phyloP scores from a whole-genome alignment of 768 basidiomycete species.

The Agaricus blazei region DNA sequence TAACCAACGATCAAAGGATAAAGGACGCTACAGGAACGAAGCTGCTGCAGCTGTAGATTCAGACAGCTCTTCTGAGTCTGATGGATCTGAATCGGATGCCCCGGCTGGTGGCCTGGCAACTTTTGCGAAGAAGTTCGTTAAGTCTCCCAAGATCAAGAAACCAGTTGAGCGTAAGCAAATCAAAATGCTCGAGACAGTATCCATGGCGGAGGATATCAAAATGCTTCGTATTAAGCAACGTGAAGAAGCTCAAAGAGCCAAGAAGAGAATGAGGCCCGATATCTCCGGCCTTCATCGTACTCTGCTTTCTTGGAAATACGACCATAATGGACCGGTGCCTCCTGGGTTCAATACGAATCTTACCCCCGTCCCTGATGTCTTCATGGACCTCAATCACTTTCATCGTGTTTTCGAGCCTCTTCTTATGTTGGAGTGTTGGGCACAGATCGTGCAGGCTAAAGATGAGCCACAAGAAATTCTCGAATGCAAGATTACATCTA shows the following conservation, averaged over 20 bases:
- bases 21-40: slow-evolving; percentile 23
- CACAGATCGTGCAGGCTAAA: slow-evolving; percentile 76
- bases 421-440: slow-evolving; percentile 86
- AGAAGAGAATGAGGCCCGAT: slow-evolving; percentile 77
- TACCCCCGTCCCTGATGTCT: slow-evolving; percentile 56
- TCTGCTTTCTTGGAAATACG: slow-evolving; percentile 85
- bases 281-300: slow-evolving; percentile 70
- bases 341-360: slow-evolving; percentile 41
- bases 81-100: slow-evolving; percentile 46
- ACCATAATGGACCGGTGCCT: slow-evolving; percentile 57
- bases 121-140: slow-evolving; percentile 50
- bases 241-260: slow-evolving; percentile 57
- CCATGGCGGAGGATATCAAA: slow-evolving; percentile 37
- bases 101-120: slow-evolving; percentile 43
- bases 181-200: slow-evolving; percentile 50
- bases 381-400: slow-evolving; percentile 64
- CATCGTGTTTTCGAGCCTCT: slow-evolving; percentile 77
- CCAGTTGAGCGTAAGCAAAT: slow-evolving; percentile 55
- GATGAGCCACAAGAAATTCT: slow-evolving; percentile 53
- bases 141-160: slow-evolving; percentile 55
- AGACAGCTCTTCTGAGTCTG: slow-evolving; percentile 33
- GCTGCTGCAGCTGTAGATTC: slow-evolving; percentile 18
- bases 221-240: slow-evolving; percentile 49
- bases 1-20: slow-evolving; percentile 9
- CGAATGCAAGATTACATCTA: slow-evolving; percentile 59